A percentile compares a stretch with the other conserved stretches of the same genome.
Evolutionary conservation across 169 alveolate species (phyloP).

Genomic region (Plasmodium yoelii): DNA sequence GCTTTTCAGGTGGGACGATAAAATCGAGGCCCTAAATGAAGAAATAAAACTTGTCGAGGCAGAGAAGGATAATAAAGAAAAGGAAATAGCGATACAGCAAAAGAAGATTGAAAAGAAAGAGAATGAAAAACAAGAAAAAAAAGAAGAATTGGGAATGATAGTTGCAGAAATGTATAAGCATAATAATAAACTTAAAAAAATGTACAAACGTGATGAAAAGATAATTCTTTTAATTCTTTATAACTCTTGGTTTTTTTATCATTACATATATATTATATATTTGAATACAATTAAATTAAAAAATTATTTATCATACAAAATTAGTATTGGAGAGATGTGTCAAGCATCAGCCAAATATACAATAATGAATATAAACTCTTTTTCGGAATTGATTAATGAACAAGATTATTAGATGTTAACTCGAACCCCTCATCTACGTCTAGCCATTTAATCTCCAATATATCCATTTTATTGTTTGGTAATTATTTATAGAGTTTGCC

Average conservation of each 20-base stretch:
- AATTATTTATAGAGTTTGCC: no score
- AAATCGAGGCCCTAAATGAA: slow-evolving; percentile 26
- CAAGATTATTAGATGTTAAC: slow-evolving; percentile 2
- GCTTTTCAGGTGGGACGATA: slow-evolving; percentile 58
- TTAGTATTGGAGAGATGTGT: slow-evolving; percentile 22
- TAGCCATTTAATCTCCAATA: no score
- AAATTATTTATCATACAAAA: slow-evolving; percentile 41
- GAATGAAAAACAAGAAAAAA: slow-evolving; percentile 38
- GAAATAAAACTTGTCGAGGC: slow-evolving; percentile 35
- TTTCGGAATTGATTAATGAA: slow-evolving; percentile 33
- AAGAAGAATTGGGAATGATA: slow-evolving; percentile 33
- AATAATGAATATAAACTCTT: slow-evolving; percentile 27
- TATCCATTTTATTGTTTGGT: no score
- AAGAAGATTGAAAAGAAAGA: slow-evolving; percentile 53
- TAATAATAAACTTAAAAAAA: slow-evolving; percentile 26
- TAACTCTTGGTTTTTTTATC: slow-evolving; percentile 54
- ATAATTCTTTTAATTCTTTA: slow-evolving; percentile 14
- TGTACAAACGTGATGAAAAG: slow-evolving; percentile 34
- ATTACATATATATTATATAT: slow-evolving; percentile 43
- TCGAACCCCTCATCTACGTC: not conserved
- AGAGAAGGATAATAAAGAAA: slow-evolving; percentile 46
- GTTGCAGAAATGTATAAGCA: slow-evolving; percentile 63
- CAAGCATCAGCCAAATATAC: slow-evolving; percentile 51
- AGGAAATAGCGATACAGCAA: slow-evolving; percentile 29
- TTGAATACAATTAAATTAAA: slow-evolving; percentile 29